These are phyloP conservation scores for Eleusine indica DNA, from an alignment of 176 grass and related monocot species.

Conservation along the genomic window DNA sequence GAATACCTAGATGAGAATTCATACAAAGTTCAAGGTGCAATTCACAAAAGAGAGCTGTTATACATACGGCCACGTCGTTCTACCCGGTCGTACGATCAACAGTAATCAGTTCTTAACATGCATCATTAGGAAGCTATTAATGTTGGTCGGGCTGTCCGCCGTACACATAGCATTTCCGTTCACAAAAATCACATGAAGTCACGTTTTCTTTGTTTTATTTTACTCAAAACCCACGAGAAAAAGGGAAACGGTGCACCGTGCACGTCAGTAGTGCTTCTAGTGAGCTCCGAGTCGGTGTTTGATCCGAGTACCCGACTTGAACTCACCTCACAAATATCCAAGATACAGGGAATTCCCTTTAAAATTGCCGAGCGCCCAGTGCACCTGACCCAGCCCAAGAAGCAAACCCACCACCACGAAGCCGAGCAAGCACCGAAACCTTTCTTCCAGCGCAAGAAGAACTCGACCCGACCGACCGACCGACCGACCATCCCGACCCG, in stretches of 20 bases:
- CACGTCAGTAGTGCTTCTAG: not conserved
- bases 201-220: too few relatives aligned
- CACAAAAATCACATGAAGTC: too few relatives aligned
- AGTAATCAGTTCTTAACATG: too few relatives aligned
- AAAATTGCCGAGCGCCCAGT: not conserved
- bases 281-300: not conserved
- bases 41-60: too few relatives aligned
- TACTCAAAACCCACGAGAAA: too few relatives aligned
- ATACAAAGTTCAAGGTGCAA: too few relatives aligned
- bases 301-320: not conserved
- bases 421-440: not conserved
- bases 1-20: too few relatives aligned
- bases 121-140: too few relatives aligned
- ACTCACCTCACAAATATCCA: not conserved
- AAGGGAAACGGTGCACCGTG: not conserved
- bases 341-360: not conserved
- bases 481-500: not conserved
- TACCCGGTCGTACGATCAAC: too few relatives aligned
- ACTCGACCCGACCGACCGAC: not conserved
- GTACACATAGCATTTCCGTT: too few relatives aligned
- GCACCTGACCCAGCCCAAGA: constrained; percentile 16
- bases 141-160: too few relatives aligned
- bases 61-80: too few relatives aligned
- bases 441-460: constrained; percentile 49
- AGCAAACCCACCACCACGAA: constrained; percentile 10